These are phyloP conservation scores for Westerdykella ornata DNA, from an alignment of 2,329 filamentous ascomycete genomes.

Conservation along the genomic window DNA sequence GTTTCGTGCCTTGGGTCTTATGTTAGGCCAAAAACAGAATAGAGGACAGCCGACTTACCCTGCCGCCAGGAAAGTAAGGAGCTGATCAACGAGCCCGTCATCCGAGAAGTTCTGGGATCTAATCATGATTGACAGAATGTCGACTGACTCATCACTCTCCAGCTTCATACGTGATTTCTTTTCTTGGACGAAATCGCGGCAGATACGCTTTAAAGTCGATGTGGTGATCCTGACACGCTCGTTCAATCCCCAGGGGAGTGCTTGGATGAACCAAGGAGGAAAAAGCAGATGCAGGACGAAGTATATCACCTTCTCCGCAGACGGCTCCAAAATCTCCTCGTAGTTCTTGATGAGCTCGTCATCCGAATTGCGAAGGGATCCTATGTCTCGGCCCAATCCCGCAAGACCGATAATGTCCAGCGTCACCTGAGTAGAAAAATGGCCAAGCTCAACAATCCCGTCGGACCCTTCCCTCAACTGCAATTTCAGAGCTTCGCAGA, in stretches of 20 bases:
- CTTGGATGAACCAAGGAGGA: constrained; percentile 33
- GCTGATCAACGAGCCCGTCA: constrained; percentile 47
- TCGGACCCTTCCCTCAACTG: constrained; percentile 41
- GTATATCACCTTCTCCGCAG: constrained; percentile 43
- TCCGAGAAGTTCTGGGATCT: constrained; percentile 50
- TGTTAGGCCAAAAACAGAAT: constrained; percentile 1
- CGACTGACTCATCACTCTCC: constrained; percentile 31
- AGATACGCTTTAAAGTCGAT: constrained; percentile 37
- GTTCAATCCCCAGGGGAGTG: constrained; percentile 46
- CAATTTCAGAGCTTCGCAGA: constrained; percentile 55
- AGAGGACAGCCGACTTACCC: constrained; percentile 36
- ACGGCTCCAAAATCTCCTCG: constrained; percentile 43
- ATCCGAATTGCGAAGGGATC: constrained; percentile 36
- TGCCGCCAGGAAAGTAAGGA: constrained; percentile 52
- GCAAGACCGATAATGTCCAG: constrained; percentile 45
- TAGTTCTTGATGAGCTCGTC: constrained; percentile 40
- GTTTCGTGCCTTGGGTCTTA: constrained; percentile 57
- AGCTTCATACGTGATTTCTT: constrained; percentile 40
- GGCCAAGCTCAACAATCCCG: constrained; percentile 38
- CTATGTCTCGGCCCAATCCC: constrained; percentile 41
- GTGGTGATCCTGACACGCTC: constrained; percentile 36
- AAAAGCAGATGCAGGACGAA: constrained; percentile 38
- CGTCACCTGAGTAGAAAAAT: constrained; percentile 41
- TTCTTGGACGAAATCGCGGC: constrained; percentile 43
- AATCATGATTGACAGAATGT: constrained; percentile 47